A percentile compares a stretch with the other conserved stretches of the same genome.
Evolutionary conservation across 1,139 yeast genomes (phyloP).

Genomic region (Hansenula sp.): DNA sequence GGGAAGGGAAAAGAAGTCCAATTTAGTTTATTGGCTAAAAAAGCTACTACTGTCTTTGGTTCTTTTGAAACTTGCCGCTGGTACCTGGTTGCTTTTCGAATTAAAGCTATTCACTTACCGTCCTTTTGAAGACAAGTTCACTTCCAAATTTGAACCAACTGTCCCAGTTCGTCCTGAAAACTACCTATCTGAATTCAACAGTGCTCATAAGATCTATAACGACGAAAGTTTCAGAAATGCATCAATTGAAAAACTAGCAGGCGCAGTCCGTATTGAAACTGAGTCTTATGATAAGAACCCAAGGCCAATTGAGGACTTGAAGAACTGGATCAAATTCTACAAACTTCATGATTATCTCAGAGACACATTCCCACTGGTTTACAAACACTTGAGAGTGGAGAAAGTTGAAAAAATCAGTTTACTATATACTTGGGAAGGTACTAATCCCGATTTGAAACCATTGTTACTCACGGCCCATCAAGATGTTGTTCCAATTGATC

Average conservation of each 20-base stretch:
- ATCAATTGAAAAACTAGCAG: slow-evolving; percentile 42
- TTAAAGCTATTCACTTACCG: not conserved
- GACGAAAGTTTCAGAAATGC: slow-evolving; percentile 36
- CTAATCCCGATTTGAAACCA: slow-evolving; percentile 53
- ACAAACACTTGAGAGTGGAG: slow-evolving; percentile 44
- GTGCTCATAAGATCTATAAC: slow-evolving; percentile 8
- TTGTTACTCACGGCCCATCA: slow-evolving; percentile 71
- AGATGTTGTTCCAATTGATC: slow-evolving; percentile 80
- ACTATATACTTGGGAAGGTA: slow-evolving; percentile 66
- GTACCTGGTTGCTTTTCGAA: not conserved
- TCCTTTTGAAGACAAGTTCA: not conserved
- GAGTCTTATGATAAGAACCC: slow-evolving; percentile 51
- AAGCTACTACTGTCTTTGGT: no score
- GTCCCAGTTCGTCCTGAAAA: not conserved
- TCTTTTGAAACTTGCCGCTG: no score
- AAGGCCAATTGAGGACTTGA: slow-evolving; percentile 37
- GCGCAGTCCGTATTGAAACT: slow-evolving; percentile 60
- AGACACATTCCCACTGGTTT: slow-evolving; percentile 60
- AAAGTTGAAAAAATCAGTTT: slow-evolving; percentile 64
- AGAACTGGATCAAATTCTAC: slow-evolving; percentile 36
- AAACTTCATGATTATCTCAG: slow-evolving; percentile 55
- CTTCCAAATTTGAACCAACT: not conserved
- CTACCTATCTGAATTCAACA: not conserved
- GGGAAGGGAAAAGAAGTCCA: no score
- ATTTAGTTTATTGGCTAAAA: no score